These are phyloP conservation scores for Tilletia setariae DNA, from an alignment of 1,284 basidiomycete species.

Conservation along the genomic window DNA sequence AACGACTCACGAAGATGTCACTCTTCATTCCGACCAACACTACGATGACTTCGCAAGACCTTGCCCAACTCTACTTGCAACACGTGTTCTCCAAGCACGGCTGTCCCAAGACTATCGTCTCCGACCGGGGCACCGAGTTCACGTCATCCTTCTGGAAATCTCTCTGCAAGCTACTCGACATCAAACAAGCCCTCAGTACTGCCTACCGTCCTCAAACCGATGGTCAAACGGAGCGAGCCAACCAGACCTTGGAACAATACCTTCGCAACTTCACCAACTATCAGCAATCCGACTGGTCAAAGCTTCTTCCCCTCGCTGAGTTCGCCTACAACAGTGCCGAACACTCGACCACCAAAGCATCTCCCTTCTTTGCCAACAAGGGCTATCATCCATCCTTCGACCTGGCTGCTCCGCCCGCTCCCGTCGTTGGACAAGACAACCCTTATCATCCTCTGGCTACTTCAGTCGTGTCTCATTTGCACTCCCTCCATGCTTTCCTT, in stretches of 20 bases:
- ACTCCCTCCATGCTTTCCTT: not conserved
- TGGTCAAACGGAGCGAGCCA: too few relatives aligned
- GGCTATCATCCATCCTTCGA: constrained; percentile 11
- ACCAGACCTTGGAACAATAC: too few relatives aligned
- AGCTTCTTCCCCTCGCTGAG: constrained; percentile 18
- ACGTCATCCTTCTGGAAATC: constrained; percentile 50
- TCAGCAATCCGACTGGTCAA: constrained; percentile 25
- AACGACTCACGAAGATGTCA: too few relatives aligned
- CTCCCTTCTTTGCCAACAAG: constrained; percentile 16
- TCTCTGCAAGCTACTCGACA: constrained; percentile 29
- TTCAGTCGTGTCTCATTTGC: not conserved
- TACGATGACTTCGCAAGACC: constrained; percentile 40
- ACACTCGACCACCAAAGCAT: constrained; percentile 7
- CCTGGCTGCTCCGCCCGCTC: not conserved
- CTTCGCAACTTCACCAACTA: too few relatives aligned
- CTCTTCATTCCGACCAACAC: too few relatives aligned
- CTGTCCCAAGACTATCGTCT: too few relatives aligned
- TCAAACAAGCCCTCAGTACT: constrained; percentile 48
- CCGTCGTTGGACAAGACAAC: not conserved
- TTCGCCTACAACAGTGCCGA: constrained; percentile 18
- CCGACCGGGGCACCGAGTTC: too few relatives aligned
- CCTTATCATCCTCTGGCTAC: constrained; percentile 7
- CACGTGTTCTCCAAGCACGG: constrained; percentile 52
- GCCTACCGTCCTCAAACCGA: constrained; percentile 45
- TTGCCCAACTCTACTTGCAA: constrained; percentile 37